Percentiles rank a stretch among this genome's conserved stretches.
Conservation (phyloP, 2,329 filamentous ascomycete genomes). For the Penicillium sp. region DNA sequence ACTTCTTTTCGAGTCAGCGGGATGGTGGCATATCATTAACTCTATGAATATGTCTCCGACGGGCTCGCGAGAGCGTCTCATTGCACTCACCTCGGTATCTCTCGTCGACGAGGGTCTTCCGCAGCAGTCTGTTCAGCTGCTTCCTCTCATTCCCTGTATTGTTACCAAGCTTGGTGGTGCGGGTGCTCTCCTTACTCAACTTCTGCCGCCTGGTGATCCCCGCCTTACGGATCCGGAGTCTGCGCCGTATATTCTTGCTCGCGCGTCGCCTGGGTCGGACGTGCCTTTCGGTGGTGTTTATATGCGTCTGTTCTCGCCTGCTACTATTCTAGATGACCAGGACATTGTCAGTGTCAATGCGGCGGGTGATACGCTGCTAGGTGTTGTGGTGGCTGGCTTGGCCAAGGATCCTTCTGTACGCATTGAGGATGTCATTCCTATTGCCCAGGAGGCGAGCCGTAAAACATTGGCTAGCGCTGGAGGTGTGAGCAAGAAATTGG, state of each 20-base stretch:
- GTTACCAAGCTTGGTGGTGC: conserved; percentile 76
- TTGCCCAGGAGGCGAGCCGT: conserved; percentile 79
- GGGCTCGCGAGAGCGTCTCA: conserved; percentile 68
- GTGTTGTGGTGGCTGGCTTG: conserved; percentile 76
- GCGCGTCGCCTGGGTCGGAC: conserved; percentile 52
- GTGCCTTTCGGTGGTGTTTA: conserved; percentile 75
- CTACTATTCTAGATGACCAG: conserved; percentile 56
- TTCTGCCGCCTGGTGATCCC: conserved; percentile 66
- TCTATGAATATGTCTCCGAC: conserved; percentile 67
- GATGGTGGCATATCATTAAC: conserved; percentile 81
- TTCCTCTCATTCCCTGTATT: conserved; percentile 83
- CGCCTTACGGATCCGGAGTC: conserved; percentile 61
- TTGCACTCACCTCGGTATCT: conserved; percentile 61
- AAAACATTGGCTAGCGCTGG: conserved; percentile 72
- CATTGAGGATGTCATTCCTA: conserved; percentile 63
- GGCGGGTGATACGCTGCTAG: conserved; percentile 88
- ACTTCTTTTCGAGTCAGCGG: conserved; percentile 64
- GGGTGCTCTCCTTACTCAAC: conserved; percentile 71
- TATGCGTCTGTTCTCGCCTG: conserved; percentile 70
- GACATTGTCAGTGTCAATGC: conserved; percentile 89
- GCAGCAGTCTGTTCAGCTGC: conserved; percentile 75
- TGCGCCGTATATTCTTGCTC: conserved; percentile 68
- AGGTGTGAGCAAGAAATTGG: conserved; percentile 55
- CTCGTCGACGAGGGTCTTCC: conserved; percentile 80
- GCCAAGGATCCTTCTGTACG: conserved; percentile 46